Evolutionary conservation across 129 eudicot genomes (phyloP).

Genomic region (Flaveria trinervia): DNA sequence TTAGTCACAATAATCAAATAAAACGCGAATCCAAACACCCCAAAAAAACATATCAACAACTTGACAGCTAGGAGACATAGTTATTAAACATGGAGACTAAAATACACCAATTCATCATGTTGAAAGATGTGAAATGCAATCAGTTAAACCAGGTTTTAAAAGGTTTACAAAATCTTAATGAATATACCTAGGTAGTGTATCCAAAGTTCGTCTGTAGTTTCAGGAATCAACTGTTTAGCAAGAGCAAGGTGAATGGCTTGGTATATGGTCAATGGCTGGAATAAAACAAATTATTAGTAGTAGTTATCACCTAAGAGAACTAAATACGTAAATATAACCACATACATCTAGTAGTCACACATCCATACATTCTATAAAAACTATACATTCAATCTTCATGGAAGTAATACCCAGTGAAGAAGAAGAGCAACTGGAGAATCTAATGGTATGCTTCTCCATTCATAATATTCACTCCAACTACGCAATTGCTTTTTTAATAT

Average conservation of each 20-base stretch:
- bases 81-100: background rate
- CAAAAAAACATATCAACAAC: slow-evolving; percentile 6
- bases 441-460: slow-evolving; percentile 84
- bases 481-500: slow-evolving; percentile 44
- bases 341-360: background rate
- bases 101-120: slow-evolving; percentile 15
- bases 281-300: slow-evolving; percentile 19
- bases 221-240: slow-evolving; percentile 40
- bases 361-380: background rate
- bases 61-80: background rate
- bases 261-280: slow-evolving; percentile 85
- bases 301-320: slow-evolving; percentile 17
- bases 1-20: background rate
- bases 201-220: slow-evolving; percentile 45
- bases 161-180: background rate
- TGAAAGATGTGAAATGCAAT: slow-evolving; percentile 8
- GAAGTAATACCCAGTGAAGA: slow-evolving; percentile 77
- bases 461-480: slow-evolving; percentile 82
- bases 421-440: slow-evolving; percentile 79
- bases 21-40: slow-evolving; percentile 2
- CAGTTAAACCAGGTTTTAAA: background rate
- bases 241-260: slow-evolving; percentile 63
- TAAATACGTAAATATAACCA: background rate
- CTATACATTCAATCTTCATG: background rate
- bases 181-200: slow-evolving; percentile 90